These are phyloP conservation scores for Colletotrichum limetticola DNA, from an alignment of 2,329 filamentous ascomycete species.

Conservation along the genomic window DNA sequence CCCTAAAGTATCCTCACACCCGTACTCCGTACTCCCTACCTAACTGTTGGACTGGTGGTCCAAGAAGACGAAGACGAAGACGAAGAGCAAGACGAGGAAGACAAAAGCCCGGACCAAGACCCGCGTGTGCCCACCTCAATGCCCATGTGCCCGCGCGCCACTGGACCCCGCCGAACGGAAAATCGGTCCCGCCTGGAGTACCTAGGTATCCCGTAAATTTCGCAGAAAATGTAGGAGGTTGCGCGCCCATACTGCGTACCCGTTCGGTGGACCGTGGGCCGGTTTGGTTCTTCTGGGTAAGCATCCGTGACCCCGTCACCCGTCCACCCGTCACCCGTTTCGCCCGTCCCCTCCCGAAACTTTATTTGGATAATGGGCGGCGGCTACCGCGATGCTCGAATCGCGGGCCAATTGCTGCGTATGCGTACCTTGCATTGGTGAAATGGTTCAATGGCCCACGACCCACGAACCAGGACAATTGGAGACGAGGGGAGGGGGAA, in stretches of 20 bases:
- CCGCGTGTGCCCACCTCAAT: background rate
- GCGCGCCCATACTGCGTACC: background rate
- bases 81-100: background rate
- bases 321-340: background rate
- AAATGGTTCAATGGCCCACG: background rate
- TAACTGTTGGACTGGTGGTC: too few relatives aligned
- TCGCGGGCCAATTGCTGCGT: background rate
- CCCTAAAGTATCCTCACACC: too few relatives aligned
- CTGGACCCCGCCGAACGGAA: background rate
- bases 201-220: background rate
- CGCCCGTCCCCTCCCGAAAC: slow-evolving; percentile 1
- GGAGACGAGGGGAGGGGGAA: background rate
- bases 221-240: background rate
- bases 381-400: background rate
- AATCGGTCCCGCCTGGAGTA: background rate
- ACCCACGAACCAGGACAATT: slow-evolving; percentile 24
- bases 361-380: background rate
- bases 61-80: too few relatives aligned
- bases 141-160: background rate
- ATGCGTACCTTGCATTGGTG: background rate
- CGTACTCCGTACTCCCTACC: too few relatives aligned
- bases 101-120: background rate
- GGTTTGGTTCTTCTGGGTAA: too few relatives aligned
- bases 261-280: background rate
- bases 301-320: background rate